phyloP scores from a whole-genome alignment of 2,329 filamentous ascomycete species.

The Didymella arachidicola region DNA sequence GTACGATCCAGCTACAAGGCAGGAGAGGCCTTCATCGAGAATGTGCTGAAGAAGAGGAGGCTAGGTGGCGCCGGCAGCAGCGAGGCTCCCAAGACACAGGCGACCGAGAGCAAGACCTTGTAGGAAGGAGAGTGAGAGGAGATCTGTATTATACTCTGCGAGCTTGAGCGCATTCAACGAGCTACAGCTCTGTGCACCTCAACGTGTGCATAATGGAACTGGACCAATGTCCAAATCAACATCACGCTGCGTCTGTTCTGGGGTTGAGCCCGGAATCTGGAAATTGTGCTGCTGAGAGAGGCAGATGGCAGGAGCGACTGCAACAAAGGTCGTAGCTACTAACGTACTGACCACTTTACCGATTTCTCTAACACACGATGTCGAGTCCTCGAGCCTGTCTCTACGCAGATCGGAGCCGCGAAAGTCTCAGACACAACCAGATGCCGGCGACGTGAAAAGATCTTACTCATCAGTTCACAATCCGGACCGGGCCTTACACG shows the following conservation, averaged over 20 bases:
- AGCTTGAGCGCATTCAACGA: slow-evolving; percentile 17
- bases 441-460: not conserved
- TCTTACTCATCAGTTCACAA: not conserved
- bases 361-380: not conserved
- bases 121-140: not conserved
- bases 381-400: not conserved
- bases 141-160: slow-evolving; percentile 13
- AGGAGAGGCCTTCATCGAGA: slow-evolving; percentile 98
- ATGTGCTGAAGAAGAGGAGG: slow-evolving; percentile 80
- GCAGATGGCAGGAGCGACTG: not conserved
- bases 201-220: slow-evolving; percentile 20
- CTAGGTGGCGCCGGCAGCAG: slow-evolving; percentile 23
- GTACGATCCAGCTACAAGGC: slow-evolving; percentile 98
- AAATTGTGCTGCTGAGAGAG: not conserved
- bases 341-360: slow-evolving; percentile 4
- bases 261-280: not conserved
- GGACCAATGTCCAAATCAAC: not conserved
- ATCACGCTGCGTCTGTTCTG: not conserved
- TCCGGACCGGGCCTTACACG: not conserved
- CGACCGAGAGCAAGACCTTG: slow-evolving; percentile 11
- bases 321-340: not conserved
- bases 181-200: slow-evolving; percentile 21
- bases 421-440: not conserved
- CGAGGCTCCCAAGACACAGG: not conserved
- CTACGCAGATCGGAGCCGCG: not conserved